A percentile compares a stretch with the other conserved stretches of the same genome.
phyloP scores from a whole-genome alignment of 352 stramenopile species.

The Globisporangium apiculatum region DNA sequence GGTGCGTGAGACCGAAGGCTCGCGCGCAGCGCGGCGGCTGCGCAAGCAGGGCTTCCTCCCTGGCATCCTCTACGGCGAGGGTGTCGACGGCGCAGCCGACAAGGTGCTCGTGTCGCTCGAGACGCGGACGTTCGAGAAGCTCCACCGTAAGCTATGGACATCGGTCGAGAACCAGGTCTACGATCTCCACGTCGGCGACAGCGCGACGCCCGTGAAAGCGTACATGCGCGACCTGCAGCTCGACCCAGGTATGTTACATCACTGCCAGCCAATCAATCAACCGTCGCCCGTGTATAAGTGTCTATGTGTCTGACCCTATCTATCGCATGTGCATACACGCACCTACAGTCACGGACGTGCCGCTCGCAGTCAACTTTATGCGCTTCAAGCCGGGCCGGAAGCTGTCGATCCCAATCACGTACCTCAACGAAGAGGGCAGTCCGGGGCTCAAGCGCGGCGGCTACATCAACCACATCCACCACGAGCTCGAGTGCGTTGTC shows the following conservation, averaged over 20 bases:
- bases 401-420: constrained; percentile 88
- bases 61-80: constrained; percentile 82
- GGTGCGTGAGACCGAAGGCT: constrained; percentile 59
- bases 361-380: constrained; percentile 88
- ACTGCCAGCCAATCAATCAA: neutral
- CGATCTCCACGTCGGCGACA: constrained; percentile 62
- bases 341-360: constrained; percentile 58
- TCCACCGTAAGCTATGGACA: constrained; percentile 83
- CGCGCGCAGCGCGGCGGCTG: constrained; percentile 67
- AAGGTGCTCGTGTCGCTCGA: constrained; percentile 72
- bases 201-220: constrained; percentile 53
- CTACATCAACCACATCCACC: constrained; percentile 90
- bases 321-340: neutral
- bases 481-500: constrained; percentile 76
- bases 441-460: constrained; percentile 92
- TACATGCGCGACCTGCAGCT: constrained; percentile 86
- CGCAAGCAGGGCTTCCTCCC: constrained; percentile 76
- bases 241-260: constrained; percentile 41
- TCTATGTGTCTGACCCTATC: neutral
- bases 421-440: constrained; percentile 91
- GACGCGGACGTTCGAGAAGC: constrained; percentile 67
- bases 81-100: constrained; percentile 48
- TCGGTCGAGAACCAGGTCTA: constrained; percentile 88
- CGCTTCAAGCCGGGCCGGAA: constrained; percentile 88
- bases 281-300: neutral